phyloP scores from a whole-genome alignment of 805 yeast genomes.

The Candida lessepsii region DNA sequence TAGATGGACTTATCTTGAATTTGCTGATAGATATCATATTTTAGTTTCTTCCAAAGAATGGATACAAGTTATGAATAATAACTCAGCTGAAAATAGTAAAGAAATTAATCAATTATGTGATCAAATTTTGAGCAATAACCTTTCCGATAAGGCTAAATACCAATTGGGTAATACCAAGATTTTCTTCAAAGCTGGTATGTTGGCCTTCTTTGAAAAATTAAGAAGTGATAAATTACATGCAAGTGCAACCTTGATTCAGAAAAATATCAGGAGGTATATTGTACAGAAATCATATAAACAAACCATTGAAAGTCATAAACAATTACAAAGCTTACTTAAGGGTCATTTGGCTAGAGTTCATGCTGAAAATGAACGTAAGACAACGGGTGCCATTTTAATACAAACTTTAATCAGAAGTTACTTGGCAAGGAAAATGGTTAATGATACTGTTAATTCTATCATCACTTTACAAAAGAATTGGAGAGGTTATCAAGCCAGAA shows the following conservation, averaged over 20 bases:
- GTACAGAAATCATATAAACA: conserved; percentile 62
- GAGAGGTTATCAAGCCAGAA: conserved; percentile 56
- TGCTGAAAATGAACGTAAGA: conserved; percentile 54
- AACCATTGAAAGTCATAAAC: conserved; percentile 51
- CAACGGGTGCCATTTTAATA: conserved; percentile 61
- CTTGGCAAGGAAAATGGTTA: conserved; percentile 42
- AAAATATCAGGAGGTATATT: conserved; percentile 64
- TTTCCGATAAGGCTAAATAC: conserved; percentile 66
- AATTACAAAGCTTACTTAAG: conserved; percentile 60
- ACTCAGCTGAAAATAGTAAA: conserved; percentile 43
- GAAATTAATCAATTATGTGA: conserved; percentile 64
- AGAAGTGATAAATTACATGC: conserved; percentile 74
- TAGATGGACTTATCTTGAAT: conserved; percentile 91
- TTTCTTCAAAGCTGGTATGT: conserved; percentile 94
- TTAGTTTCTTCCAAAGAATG: conserved; percentile 71
- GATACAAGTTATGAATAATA: conserved; percentile 52
- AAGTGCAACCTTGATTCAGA: conserved; percentile 84
- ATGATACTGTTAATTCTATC: conserved; percentile 35
- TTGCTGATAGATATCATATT: conserved; percentile 84
- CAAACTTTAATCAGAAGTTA: conserved; percentile 67
- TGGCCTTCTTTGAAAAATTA: conserved; percentile 84
- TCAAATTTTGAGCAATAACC: conserved; percentile 61
- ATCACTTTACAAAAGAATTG: conserved; percentile 45
- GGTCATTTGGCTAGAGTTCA: conserved; percentile 60
- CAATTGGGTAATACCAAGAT: conserved; percentile 93